Base-by-base conservation (phyloP, 352 stramenopile genomes). In the Globisporangium heterothallicum region DNA sequence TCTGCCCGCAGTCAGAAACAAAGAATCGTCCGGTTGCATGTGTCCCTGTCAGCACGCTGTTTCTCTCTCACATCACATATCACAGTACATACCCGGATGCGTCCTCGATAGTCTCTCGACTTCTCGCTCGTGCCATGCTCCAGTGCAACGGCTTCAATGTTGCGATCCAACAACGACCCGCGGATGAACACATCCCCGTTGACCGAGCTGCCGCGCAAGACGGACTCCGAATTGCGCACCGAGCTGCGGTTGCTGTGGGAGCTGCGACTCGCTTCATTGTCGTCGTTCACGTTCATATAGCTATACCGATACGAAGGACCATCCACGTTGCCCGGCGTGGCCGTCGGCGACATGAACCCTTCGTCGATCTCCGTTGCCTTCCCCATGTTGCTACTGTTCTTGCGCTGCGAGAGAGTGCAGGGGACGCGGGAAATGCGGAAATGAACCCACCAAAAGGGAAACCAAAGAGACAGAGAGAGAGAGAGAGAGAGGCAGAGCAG, bases 31-130 rank as follows among this genome's bases (percentile, higher is more conserved):
- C 14, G 14, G 41, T 5, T 27, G 32, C 40, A n/a, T n/a, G n/a
- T n/a, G n/a, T n/a, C n/a, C n/a, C n/a, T n/a, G 7, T 52, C 26
- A 51, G 45, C 16, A 42, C 7, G 9, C 6, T 2, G 12, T 13
- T 36, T 36, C 30, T 44, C 22, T 21, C 7, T 12, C 38, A 27
- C 9, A 16, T 14, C 41, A 50, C 27, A 22, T 12, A 35, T 8
- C 16, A 30, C 18, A 26, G 29, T 8, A 47, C 57, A 7, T 32
- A 63, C 57, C 40, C 59, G 59, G 25, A 64, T 64, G 16, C 59
- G 59, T 25, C 54, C 59, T 32, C 59, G 64, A 48, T 66, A 66
- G 25, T 63, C 53, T 49, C 42, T 46, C 6, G 35, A 41, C 21
- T 46, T 40, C 41, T 66, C 59, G 6, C 14, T 22, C 10, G 12